phyloP scores from a whole-genome alignment of 176 grass and related monocot genomes.

The Rhynchospora pubera region DNA sequence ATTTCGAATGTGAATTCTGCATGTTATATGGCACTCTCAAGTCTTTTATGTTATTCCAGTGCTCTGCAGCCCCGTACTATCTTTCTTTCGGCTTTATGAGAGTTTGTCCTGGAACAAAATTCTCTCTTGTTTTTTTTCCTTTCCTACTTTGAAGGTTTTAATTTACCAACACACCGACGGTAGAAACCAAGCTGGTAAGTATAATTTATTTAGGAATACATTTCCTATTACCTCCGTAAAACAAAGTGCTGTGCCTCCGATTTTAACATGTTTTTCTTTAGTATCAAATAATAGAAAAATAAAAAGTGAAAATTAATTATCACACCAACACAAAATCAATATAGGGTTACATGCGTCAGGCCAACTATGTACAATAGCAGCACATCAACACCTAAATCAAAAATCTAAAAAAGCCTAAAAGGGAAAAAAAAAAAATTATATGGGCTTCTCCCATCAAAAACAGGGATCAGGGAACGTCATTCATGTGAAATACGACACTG shows the following conservation, averaged over 20 bases:
- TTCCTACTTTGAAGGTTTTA: too few relatives aligned
- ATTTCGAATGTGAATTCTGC: too few relatives aligned
- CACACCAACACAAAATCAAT: constrained; percentile 7
- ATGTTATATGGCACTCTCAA: too few relatives aligned
- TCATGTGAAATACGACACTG: background rate
- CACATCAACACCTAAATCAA: constrained; percentile 2
- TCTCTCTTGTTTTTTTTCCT: too few relatives aligned
- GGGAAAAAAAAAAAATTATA: background rate
- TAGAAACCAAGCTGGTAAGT: background rate
- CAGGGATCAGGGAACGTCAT: background rate
- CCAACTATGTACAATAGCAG: constrained; percentile 16
- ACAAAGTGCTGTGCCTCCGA: background rate
- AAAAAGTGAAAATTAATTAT: background rate
- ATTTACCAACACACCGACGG: background rate
- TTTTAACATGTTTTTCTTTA: background rate
- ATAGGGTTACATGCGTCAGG: background rate
- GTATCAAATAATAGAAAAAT: background rate
- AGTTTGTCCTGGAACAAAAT: too few relatives aligned
- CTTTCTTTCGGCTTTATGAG: too few relatives aligned
- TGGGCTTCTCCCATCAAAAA: constrained; percentile 16
- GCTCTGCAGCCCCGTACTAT: too few relatives aligned
- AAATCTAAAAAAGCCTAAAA: background rate
- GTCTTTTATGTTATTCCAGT: too few relatives aligned
- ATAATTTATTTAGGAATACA: background rate
- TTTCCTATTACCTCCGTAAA: background rate